phyloP scores from a whole-genome alignment of 1,139 yeast species.

The Geotrichum candidum region DNA sequence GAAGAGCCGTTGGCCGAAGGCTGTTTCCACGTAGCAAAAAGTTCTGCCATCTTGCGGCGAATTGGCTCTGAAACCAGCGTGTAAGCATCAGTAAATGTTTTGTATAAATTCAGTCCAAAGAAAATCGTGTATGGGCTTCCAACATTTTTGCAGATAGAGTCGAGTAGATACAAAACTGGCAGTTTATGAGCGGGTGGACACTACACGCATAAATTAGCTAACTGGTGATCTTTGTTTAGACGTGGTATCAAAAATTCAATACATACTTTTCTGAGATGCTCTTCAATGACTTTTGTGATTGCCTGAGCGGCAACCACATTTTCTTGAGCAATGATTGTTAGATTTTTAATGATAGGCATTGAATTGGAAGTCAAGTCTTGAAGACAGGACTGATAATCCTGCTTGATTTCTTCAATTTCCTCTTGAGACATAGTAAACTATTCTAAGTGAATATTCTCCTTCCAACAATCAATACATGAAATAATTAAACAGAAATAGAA shows the following conservation, averaged over 20 bases:
- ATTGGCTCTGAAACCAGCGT: slow-evolving; percentile 70
- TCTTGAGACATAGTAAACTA: slow-evolving; percentile 21
- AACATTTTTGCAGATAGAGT: slow-evolving; percentile 87
- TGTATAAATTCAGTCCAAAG: slow-evolving; percentile 62
- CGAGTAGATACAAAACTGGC: slow-evolving; percentile 75
- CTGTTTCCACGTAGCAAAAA: slow-evolving; percentile 85
- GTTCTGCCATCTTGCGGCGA: slow-evolving; percentile 63
- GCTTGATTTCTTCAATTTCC: slow-evolving; percentile 43
- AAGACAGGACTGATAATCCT: slow-evolving; percentile 62
- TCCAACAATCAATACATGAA: slow-evolving; percentile 6
- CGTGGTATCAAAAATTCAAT: slow-evolving; percentile 12
- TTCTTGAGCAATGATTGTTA: slow-evolving; percentile 86
- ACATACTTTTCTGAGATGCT: slow-evolving; percentile 53
- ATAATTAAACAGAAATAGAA: not conserved
- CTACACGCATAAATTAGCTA: slow-evolving; percentile 19
- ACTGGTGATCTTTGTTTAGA: not conserved
- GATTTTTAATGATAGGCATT: slow-evolving; percentile 76
- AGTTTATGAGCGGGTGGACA: slow-evolving; percentile 78
- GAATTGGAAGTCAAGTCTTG: slow-evolving; percentile 82
- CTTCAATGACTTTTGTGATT: slow-evolving; percentile 66
- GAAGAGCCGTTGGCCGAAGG: slow-evolving; percentile 35
- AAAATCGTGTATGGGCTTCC: slow-evolving; percentile 81
- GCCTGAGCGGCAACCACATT: slow-evolving; percentile 70
- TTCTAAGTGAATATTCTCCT: not conserved
- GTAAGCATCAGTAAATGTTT: slow-evolving; percentile 69